Conservation (phyloP, 164 flowering plant genomes). For the grape (Vitis vinifera) region DNA sequence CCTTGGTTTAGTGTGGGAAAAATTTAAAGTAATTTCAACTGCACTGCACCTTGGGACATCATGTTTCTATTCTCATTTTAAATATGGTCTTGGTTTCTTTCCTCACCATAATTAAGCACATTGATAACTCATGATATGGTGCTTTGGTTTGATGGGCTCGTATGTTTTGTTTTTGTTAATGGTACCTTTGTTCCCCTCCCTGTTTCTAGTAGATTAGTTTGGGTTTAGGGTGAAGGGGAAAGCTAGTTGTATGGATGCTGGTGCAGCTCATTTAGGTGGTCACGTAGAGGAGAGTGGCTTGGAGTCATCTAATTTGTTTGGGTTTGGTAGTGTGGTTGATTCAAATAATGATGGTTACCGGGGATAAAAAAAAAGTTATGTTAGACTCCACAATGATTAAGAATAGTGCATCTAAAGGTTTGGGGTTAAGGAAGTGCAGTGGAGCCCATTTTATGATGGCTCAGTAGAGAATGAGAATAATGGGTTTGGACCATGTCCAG, state of each 20-base stretch:
- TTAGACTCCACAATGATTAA: slow-evolving; percentile 17
- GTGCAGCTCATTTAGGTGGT: no score
- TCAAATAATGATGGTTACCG: slow-evolving; percentile 12
- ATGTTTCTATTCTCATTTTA: no score
- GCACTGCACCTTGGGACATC: no score
- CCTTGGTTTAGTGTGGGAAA: no score
- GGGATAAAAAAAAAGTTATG: slow-evolving; percentile 17
- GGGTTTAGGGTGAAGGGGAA: background rate
- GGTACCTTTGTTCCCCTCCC: no score
- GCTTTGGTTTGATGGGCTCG: no score
- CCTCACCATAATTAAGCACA: no score
- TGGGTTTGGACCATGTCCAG: slow-evolving; percentile 65
- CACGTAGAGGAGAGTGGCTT: slow-evolving; percentile 17
- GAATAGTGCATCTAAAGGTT: slow-evolving; percentile 26
- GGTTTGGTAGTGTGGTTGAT: slow-evolving; percentile 17
- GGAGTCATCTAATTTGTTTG: slow-evolving; percentile 27
- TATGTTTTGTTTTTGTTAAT: no score
- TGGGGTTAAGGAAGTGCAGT: slow-evolving; percentile 75
- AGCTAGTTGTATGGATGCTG: background rate
- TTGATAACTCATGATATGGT: no score
- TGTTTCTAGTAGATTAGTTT: background rate
- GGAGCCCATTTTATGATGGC: slow-evolving; percentile 71
- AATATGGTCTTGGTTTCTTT: no score
- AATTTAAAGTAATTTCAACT: no score
- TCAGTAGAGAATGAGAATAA: slow-evolving; percentile 21